A percentile compares a stretch with the other conserved stretches of the same genome.
Evolutionary conservation across 495 filamentous ascomycete species (phyloP).

Genomic region (Penicillium silybi): DNA sequence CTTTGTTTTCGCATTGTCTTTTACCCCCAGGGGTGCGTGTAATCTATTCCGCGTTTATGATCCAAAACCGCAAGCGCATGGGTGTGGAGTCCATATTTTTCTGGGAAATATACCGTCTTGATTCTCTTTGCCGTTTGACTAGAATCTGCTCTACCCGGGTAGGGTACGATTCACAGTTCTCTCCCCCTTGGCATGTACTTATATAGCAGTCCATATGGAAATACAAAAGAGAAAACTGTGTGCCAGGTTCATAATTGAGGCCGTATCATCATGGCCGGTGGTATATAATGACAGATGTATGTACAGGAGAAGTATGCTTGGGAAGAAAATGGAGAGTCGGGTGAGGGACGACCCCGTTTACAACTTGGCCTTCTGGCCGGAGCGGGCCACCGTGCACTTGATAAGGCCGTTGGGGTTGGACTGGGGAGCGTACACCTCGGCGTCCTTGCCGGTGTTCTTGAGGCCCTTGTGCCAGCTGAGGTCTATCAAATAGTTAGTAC

Average conservation of each 20-base stretch:
- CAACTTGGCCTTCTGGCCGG: constrained; percentile 38
- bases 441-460: constrained; percentile 96
- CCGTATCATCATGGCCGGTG: constrained; percentile 14
- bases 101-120: constrained; percentile 22
- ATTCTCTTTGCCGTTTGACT: constrained; percentile 13
- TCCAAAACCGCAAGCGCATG: constrained; percentile 45
- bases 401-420: constrained; percentile 92
- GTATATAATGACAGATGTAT: constrained; percentile 25
- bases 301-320: constrained; percentile 22
- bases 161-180: neutral
- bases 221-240: constrained; percentile 10
- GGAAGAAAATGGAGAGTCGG: constrained; percentile 3
- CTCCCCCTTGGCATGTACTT: constrained; percentile 17
- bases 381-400: constrained; percentile 83
- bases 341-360: too few relatives aligned
- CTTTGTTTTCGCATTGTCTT: constrained; percentile 15
- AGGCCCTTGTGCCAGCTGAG: constrained; percentile 94
- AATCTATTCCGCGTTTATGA: constrained; percentile 30
- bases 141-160: neutral
- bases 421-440: constrained; percentile 93
- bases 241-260: constrained; percentile 14
- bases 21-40: constrained; percentile 19
- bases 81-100: constrained; percentile 41
- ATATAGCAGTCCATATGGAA: constrained; percentile 15
- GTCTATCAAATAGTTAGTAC: constrained; percentile 46